These are phyloP conservation scores for Crithidia expoeki DNA, from an alignment of 208 protist species.

Conservation along the genomic window DNA sequence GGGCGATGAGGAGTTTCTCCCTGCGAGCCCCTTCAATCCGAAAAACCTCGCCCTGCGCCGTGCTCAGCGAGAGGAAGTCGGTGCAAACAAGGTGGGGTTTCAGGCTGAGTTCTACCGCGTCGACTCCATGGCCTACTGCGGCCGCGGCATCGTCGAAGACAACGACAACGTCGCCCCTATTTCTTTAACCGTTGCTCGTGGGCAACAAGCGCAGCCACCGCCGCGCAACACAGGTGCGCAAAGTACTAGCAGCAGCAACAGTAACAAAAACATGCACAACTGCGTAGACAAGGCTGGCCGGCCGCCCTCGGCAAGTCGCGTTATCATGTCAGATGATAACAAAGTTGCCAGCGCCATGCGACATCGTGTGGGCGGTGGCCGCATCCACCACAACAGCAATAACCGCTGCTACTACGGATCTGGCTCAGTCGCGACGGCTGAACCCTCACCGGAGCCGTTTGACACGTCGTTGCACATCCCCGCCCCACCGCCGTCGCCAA, in stretches of 20 bases:
- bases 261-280: too few relatives aligned
- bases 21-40: conserved; percentile 15
- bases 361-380: neutral
- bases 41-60: conserved; percentile 1
- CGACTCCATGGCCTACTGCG: conserved; percentile 29
- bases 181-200: neutral
- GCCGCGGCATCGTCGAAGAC: conserved; percentile 24
- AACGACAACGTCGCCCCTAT: conserved; percentile 13
- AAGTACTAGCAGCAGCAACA: too few relatives aligned
- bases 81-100: neutral
- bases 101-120: conserved; percentile 23
- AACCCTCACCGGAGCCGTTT: neutral
- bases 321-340: neutral
- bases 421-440: neutral
- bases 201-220: neutral
- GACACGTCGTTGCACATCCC: conserved; percentile 5
- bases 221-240: neutral
- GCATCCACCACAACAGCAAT: neutral
- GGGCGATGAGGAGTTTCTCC: conserved; percentile 24
- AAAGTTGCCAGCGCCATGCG: neutral
- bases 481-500: neutral
- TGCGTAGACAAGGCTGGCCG: neutral
- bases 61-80: neutral
- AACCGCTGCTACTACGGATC: neutral
- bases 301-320: neutral